Conservation (phyloP, 495 filamentous ascomycete genomes). For the Physcia stellaris region DNA sequence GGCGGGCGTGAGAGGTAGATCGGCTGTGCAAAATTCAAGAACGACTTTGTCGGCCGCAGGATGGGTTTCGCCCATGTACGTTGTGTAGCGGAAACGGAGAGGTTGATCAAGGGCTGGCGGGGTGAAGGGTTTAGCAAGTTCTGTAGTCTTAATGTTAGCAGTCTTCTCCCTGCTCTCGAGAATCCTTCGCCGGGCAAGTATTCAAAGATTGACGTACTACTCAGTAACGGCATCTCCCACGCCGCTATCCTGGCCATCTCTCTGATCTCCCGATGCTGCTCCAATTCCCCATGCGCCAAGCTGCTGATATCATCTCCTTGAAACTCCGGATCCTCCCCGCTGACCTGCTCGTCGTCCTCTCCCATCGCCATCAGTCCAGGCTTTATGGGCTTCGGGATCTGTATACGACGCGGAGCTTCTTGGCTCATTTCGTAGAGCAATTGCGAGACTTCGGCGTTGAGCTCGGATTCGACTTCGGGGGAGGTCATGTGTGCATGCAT, state of each 20-base stretch:
- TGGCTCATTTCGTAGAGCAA: constrained; percentile 3
- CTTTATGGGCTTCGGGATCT: constrained; percentile 4
- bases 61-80: constrained; percentile 87
- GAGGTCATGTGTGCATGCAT: constrained; percentile 13
- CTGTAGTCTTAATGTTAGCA: constrained; percentile 25
- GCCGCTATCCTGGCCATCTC: constrained; percentile 77
- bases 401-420: neutral
- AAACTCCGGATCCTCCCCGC: constrained; percentile 44
- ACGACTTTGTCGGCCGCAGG: constrained; percentile 88
- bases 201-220: constrained; percentile 43
- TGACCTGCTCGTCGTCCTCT: constrained; percentile 36
- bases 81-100: constrained; percentile 93
- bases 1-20: constrained; percentile 47
- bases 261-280: constrained; percentile 77
- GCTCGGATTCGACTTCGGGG: constrained; percentile 11
- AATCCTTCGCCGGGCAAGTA: neutral
- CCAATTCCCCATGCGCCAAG: constrained; percentile 71
- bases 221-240: constrained; percentile 92
- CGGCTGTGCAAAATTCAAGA: constrained; percentile 64
- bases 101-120: constrained; percentile 50
- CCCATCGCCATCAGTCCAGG: constrained; percentile 38
- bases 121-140: constrained; percentile 67
- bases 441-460: constrained; percentile 8
- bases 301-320: constrained; percentile 71
- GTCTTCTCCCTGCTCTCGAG: neutral